Conservation (phyloP, 352 stramenopile species). For the Pythium volutum region DNA sequence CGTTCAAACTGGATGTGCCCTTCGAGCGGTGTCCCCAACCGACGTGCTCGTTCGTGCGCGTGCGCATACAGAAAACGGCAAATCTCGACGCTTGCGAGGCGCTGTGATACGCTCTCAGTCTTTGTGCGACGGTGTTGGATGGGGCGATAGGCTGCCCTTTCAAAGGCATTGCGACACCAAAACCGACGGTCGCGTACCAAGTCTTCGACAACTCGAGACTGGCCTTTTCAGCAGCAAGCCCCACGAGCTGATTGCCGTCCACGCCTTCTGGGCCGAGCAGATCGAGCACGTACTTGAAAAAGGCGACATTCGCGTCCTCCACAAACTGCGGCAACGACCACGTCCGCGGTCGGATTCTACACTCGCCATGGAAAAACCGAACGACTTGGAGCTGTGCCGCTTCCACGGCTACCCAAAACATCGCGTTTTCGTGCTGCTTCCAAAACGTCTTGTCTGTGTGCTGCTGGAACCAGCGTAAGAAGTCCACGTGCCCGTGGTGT, state of each 20-base stretch:
- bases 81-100: neutral
- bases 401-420: neutral
- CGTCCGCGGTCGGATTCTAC: neutral
- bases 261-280: neutral
- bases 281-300: neutral
- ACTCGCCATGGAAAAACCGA: neutral
- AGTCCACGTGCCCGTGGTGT: too few species aligned
- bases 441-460: neutral
- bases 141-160: neutral
- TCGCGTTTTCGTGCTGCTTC: neutral
- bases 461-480: neutral
- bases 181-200: neutral
- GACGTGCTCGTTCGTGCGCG: neutral
- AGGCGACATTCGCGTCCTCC: neutral
- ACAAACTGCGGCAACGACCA: neutral
- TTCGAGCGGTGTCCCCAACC: neutral
- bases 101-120: too few species aligned
- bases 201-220: neutral
- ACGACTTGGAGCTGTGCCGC: neutral
- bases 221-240: neutral
- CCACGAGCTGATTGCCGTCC: neutral
- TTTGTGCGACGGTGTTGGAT: too few species aligned
- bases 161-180: neutral
- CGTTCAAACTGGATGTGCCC: neutral
- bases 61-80: neutral